Evolutionary conservation across 2,329 filamentous ascomycete species (phyloP), one percentile per base, ranked within the genome.

Genomic region (Paracamarosporium sp.): DNA sequence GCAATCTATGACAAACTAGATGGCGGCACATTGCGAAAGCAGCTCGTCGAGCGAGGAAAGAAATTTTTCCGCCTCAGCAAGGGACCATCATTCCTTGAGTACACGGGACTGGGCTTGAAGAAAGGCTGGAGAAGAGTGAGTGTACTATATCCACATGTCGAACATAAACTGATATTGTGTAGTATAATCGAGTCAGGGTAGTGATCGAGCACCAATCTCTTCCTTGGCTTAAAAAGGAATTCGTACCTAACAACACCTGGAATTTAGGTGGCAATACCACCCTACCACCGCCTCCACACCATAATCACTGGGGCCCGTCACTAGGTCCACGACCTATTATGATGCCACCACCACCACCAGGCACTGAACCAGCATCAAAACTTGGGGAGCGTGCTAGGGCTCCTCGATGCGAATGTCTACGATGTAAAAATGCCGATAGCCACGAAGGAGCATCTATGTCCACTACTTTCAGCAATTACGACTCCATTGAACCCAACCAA

Each of bases 41-140:
- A 4, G 9, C 53, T 62, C 17, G 41, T 59, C 15, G 45, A 59
- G 25, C 47, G 59, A n/a, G 59, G 56, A 30, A 56, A 55, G 22
- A 59, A 11, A 15, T 59, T 43, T 48, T 20, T 59, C 24, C 47
- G 41, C 20, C 25, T 41, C 9, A 20, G 46, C 17, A 55, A 46
- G 54, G 24, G 40, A 13, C 54, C 58, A 9, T 46, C 38, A 4
- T 51, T 30, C 24, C 43, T 31, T 11, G 54, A 60, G 22, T 60
- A 55, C 28, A 47, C 50, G 15, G 55, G 58, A 31, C 20, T 30
- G 11, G 51, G 52, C 7, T 33, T 51, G 4, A 47, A 52, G 46
- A n/a, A 46, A 20, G 40, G 56, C 9, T 40, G 47, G 31, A 27
- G 9, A 17, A 40, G 11, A 2, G 47, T 40, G 20, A 48, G 30